These are phyloP conservation scores for Helicocarpus griseus DNA, from an alignment of 2,329 filamentous ascomycete species.

Conservation along the genomic window DNA sequence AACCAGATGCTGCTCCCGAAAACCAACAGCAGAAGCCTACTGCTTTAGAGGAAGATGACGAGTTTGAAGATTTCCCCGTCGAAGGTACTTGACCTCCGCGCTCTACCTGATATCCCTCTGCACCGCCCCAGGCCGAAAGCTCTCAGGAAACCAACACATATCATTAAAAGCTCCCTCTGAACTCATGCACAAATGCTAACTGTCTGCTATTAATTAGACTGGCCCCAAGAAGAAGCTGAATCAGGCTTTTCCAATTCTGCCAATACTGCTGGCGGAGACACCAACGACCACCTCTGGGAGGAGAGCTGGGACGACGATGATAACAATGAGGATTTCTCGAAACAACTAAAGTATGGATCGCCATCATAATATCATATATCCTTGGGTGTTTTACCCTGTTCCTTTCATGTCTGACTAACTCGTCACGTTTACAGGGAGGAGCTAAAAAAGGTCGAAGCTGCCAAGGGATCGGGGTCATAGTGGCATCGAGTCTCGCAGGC, in stretches of 20 bases:
- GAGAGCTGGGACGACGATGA: slow-evolving; percentile 99
- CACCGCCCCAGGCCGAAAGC: not conserved
- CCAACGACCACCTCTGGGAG: slow-evolving; percentile 84
- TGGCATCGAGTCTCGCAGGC: too few species aligned
- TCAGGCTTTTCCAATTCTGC: slow-evolving; percentile 20
- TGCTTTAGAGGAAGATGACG: slow-evolving; percentile 89
- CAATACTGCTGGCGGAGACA: slow-evolving; percentile 33
- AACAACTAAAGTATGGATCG: slow-evolving; percentile 74
- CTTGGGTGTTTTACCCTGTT: not conserved
- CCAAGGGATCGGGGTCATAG: slow-evolving; percentile 13
- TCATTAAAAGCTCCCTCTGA: too few species aligned
- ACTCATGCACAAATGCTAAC: not conserved
- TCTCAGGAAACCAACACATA: not conserved
- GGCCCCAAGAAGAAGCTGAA: slow-evolving; percentile 85
- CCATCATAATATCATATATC: not conserved
- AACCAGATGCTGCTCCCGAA: slow-evolving; percentile 31
- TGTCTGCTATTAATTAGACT: slow-evolving; percentile 50
- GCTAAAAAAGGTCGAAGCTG: slow-evolving; percentile 80
- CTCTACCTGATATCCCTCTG: not conserved
- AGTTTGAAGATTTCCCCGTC: slow-evolving; percentile 97
- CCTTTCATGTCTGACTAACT: too few species aligned
- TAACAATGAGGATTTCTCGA: slow-evolving; percentile 89
- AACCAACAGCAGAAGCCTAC: slow-evolving; percentile 54
- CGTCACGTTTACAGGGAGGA: slow-evolving; percentile 60
- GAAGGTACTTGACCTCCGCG: slow-evolving; percentile 55